Evolutionary conservation across 768 basidiomycete genomes (phyloP).

Genomic region (Mycena vitilis): DNA sequence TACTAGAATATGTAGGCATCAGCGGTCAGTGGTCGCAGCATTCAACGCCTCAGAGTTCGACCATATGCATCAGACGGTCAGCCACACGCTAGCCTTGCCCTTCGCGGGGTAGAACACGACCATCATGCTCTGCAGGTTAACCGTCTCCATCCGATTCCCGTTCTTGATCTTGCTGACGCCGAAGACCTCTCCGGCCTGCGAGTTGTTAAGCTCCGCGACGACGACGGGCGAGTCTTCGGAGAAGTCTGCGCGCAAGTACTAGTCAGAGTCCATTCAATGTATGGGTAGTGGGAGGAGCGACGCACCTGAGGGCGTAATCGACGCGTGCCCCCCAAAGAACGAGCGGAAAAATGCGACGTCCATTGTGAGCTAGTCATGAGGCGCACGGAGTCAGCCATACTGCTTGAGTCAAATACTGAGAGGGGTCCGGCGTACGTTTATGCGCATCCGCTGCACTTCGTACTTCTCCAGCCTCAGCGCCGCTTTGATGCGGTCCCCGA

Average conservation of each 20-base stretch:
- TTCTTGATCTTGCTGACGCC: conserved; percentile 33
- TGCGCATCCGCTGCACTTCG: conserved; percentile 34
- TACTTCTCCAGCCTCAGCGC: conserved; percentile 34
- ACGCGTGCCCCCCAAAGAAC: conserved; percentile 33
- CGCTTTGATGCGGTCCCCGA: conserved; percentile 29
- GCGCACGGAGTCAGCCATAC: not conserved
- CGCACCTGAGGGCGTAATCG: conserved; percentile 25
- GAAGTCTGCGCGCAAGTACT: conserved; percentile 9
- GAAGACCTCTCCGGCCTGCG: conserved; percentile 33
- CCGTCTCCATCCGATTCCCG: conserved; percentile 24
- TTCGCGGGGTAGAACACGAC: conserved; percentile 25
- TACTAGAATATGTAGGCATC: no score
- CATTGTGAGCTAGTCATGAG: conserved; percentile 24
- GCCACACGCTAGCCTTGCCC: conserved; percentile 29
- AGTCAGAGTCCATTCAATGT: not conserved
- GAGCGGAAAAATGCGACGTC: conserved; percentile 34
- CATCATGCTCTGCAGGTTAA: conserved; percentile 28
- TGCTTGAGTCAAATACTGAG: not conserved
- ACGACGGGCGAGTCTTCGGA: conserved; percentile 15
- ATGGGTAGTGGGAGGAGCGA: not conserved
- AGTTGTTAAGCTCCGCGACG: conserved; percentile 28
- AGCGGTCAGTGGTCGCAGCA: no score
- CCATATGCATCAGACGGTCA: conserved; percentile 23
- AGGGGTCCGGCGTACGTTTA: conserved; percentile 19
- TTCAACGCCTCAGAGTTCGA: no score